Evolutionary conservation across 208 protist species (phyloP), one percentile per base, ranked within the genome.

Genomic region (Zelonia costaricensis): DNA sequence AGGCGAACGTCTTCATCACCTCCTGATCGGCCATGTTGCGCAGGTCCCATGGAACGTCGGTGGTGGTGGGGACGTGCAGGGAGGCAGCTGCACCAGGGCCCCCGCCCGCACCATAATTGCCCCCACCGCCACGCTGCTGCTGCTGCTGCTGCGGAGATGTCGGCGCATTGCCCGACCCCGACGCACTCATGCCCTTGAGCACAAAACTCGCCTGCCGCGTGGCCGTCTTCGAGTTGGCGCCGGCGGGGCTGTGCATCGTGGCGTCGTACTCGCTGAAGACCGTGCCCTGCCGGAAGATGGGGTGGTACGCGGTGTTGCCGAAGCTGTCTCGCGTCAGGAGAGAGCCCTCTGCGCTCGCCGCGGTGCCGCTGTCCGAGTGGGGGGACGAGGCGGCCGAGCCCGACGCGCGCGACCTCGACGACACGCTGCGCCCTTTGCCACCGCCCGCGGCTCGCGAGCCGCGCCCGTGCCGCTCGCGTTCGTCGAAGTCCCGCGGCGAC

Each of bases 11-110:
- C 13, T 36, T 58, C 42, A 69, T 82, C 9, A 68, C 31, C 8
- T 80, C 35, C 15, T 55, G 52, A 12, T 72, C 66, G 2, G 56
- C 56, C 10, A 52, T 46, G 31, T 70, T 69, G 39, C 84, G 76
- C 51, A 86, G 70, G 20, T 86, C 69, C 77, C 76, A 84, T 30
- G 84, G 84, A 25, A 91, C 69, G 47, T 78, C 68, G 30, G 73
- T 51, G 4, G 72, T 70, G 10, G 69, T 61, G 16, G 63, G 70
- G 47, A 69, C 62, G 25, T 57, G 58, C 15, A 70, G 39, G 12
- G 46, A 31, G 8, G 36, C 13, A 1, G 45, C 36, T 16, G 22
- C 52, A 15, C 23, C 30, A 0, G 3, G 8, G 2, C 40, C n/a
- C 2, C 56, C 28, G 7, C 40, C 23, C 9, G 33, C 7, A 8